Evolutionary conservation across 2,329 filamentous ascomycete species (phyloP), one percentile per base, ranked within the genome.

Genomic region (Neocucurbitaria cava): DNA sequence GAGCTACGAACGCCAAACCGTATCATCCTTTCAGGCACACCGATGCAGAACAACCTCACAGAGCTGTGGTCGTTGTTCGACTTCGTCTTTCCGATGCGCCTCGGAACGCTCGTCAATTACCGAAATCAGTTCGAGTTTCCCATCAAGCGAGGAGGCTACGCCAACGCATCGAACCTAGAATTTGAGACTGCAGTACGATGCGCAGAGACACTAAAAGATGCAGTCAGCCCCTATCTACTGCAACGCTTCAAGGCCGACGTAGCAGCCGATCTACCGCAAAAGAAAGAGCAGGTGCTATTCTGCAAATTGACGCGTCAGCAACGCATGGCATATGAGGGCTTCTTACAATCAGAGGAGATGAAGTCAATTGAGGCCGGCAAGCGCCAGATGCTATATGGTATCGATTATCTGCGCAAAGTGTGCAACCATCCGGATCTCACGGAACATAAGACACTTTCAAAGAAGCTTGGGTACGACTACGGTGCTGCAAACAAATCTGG

Each of bases 61-160:
- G 96, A 99, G 73, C 81, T 99, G 0, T 99, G 95, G 94, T 98
- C 94, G 0, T 79, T 99, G 0, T 98, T 99, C 70, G 96, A 99
- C 72, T 99, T 99, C 70, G 89, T 98, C 52, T 98, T 92, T 58
- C 95, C 96, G 0, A 97, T 98, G 91, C 89, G 93, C 13, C 79
- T 99, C 5, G 96, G 95, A 0, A 97, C 91, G 0, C 81, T 98
- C 11, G 90, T 97, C 53, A 92, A 90, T 60, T 99, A 99, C 72
- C 87, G 92, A 41, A 89, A 88, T 55, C 88, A 96, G 56, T 98
- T 99, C 61, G 95, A 98, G 71, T 89, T 96, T 33, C 95, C 95
- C 0, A 99, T 99, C 72, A 89, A 89, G 54, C 86, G 93, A 47
- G 96, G 96, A 41, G 95, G 95, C 4, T 98, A 98, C 75, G 92